Evolutionary conservation across 768 basidiomycete genomes (phyloP).

Genomic region (Kwoniella shandongensis): DNA sequence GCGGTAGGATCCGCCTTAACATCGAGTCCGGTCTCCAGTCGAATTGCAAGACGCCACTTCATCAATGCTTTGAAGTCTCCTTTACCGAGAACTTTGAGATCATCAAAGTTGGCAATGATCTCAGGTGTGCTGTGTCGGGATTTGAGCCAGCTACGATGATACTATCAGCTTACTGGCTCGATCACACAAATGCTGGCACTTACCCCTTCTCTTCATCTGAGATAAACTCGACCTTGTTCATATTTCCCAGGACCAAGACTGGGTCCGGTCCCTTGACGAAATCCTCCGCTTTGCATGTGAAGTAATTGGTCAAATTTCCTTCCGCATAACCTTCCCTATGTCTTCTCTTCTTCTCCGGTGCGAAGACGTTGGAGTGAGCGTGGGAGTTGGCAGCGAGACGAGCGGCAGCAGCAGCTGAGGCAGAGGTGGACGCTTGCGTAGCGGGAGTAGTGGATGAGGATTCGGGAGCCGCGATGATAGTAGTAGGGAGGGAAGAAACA

Average conservation of each 20-base stretch:
- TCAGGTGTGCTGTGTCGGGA: slow-evolving; percentile 73
- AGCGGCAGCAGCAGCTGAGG: slow-evolving; percentile 55
- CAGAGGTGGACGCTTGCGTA: slow-evolving; percentile 31
- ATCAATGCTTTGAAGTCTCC: slow-evolving; percentile 91
- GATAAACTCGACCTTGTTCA: slow-evolving; percentile 72
- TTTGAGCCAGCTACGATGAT: slow-evolving; percentile 65
- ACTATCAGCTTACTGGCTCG: too few relatives aligned
- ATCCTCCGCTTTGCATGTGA: slow-evolving; percentile 65
- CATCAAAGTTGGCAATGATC: slow-evolving; percentile 76
- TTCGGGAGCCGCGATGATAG: slow-evolving; percentile 33
- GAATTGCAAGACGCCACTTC: slow-evolving; percentile 83
- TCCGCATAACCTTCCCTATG: slow-evolving; percentile 93
- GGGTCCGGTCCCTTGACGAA: slow-evolving; percentile 74
- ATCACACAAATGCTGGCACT: too few relatives aligned
- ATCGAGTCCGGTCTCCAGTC: slow-evolving; percentile 89
- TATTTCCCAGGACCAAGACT: slow-evolving; percentile 67
- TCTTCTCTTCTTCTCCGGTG: slow-evolving; percentile 93
- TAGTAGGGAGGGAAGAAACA: slow-evolving; percentile 39
- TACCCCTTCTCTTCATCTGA: slow-evolving; percentile 83
- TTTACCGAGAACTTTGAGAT: slow-evolving; percentile 95
- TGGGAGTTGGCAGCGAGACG: slow-evolving; percentile 67
- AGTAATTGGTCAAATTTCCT: slow-evolving; percentile 87
- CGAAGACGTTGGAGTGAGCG: slow-evolving; percentile 77
- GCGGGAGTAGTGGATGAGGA: slow-evolving; percentile 12
- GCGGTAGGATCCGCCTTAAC: slow-evolving; percentile 70